phyloP scores from a whole-genome alignment of 2,329 filamentous ascomycete species.

The Madurella mycetomatis region DNA sequence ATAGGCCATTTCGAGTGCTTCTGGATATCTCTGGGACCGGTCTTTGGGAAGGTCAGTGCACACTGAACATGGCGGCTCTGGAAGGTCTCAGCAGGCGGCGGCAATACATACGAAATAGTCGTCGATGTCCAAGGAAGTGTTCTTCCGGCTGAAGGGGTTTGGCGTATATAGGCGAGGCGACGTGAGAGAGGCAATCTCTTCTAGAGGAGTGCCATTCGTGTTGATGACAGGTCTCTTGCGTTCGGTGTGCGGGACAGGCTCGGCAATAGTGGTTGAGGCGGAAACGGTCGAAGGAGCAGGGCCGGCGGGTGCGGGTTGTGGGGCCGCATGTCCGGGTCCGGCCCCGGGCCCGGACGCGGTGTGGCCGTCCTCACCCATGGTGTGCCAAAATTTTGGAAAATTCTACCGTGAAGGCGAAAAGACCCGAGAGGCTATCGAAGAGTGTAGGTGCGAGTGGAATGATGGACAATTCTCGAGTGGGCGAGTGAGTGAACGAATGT shows the following conservation, averaged over 20 bases:
- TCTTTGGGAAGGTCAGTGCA: conserved; percentile 26
- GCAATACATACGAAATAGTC: conserved; percentile 42
- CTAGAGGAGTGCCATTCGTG: conserved; percentile 12
- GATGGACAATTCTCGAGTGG: no score
- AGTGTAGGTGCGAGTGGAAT: background rate
- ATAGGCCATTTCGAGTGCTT: conserved; percentile 76
- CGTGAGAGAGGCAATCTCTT: conserved; percentile 26
- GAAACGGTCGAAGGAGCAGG: background rate
- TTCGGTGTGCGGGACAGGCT: background rate
- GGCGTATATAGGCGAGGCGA: conserved; percentile 27
- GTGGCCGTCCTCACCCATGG: conserved; percentile 10
- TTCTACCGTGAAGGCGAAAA: no score
- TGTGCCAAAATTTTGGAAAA: background rate
- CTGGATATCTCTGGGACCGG: conserved; percentile 63
- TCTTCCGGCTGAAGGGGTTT: conserved; percentile 31
- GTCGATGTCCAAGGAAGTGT: conserved; percentile 37
- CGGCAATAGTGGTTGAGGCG: background rate
- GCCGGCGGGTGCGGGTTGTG: background rate
- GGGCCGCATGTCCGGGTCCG: background rate
- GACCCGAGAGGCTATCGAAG: background rate
- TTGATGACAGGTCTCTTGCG: conserved; percentile 5
- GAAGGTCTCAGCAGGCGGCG: background rate
- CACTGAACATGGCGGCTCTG: background rate
- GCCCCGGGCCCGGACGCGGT: background rate
- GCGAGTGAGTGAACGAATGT: no score